Evolutionary conservation across 2,329 filamentous ascomycete species (phyloP).

Genomic region (Tothia fuscella): DNA sequence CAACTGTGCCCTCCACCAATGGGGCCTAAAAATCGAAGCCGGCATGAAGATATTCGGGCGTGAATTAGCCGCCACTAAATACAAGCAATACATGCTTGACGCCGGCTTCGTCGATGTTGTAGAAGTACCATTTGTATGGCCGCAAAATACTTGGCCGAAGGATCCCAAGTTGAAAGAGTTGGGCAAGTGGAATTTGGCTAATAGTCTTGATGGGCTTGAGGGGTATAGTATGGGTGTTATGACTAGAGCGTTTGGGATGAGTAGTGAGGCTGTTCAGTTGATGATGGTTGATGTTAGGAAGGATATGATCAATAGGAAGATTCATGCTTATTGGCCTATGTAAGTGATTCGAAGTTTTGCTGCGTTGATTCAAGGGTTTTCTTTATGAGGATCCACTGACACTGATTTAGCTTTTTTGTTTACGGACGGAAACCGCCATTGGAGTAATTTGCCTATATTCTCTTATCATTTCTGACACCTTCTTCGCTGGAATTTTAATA

Average conservation of each 20-base stretch:
- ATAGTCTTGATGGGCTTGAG: constrained; percentile 20
- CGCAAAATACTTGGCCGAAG: constrained; percentile 39
- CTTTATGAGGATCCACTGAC: not conserved
- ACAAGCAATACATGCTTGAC: constrained; percentile 17
- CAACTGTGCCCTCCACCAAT: constrained; percentile 35
- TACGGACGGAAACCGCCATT: constrained; percentile 11
- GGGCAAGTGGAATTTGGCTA: constrained; percentile 13
- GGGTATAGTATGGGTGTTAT: constrained; percentile 15
- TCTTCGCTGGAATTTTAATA: too few relatives aligned
- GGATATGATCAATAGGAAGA: constrained; percentile 16
- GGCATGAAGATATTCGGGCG: not conserved
- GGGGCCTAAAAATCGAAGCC: constrained; percentile 26
- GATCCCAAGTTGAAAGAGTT: constrained; percentile 17
- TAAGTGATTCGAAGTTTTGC: too few relatives aligned
- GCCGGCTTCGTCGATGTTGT: constrained; percentile 42
- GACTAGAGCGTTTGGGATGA: constrained; percentile 17
- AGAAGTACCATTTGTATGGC: constrained; percentile 23
- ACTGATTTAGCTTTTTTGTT: constrained; percentile 7
- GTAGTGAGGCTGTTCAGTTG: constrained; percentile 18
- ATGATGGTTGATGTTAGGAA: constrained; percentile 16
- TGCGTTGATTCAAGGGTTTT: not conserved
- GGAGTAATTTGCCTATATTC: not conserved
- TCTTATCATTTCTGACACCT: too few relatives aligned
- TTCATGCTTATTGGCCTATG: constrained; percentile 21
- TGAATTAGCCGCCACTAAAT: constrained; percentile 2